phyloP scores from a whole-genome alignment of 2,329 filamentous ascomycete genomes.

The Colletotrichum abscissum region DNA sequence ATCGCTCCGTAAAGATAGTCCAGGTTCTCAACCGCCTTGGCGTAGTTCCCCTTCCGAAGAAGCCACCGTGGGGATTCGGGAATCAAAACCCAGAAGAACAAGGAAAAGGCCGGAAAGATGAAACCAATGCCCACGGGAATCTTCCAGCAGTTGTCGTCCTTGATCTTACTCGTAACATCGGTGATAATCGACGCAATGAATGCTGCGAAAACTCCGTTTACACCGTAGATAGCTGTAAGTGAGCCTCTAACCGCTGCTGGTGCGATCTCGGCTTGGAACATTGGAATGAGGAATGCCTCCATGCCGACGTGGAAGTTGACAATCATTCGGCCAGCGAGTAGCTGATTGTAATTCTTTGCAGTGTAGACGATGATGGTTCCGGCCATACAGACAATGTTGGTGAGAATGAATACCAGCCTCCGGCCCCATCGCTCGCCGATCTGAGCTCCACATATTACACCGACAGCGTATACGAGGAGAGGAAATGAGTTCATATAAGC shows the following conservation, averaged over 20 bases:
- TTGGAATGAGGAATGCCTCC: conserved; percentile 37
- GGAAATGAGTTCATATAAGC: conserved; percentile 40
- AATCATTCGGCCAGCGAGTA: conserved; percentile 37
- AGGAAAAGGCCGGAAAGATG: conserved; percentile 31
- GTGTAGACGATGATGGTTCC: conserved; percentile 33
- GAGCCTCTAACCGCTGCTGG: conserved; percentile 37
- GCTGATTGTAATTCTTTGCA: conserved; percentile 28
- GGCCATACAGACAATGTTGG: conserved; percentile 36
- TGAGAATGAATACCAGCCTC: conserved; percentile 32
- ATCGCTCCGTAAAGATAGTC: conserved; percentile 35
- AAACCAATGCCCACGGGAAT: conserved; percentile 37
- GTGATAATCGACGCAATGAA: conserved; percentile 38
- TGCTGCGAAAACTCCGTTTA: conserved; percentile 38
- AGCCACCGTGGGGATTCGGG: conserved; percentile 45
- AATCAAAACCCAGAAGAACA: conserved; percentile 35
- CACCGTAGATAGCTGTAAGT: conserved; percentile 36
- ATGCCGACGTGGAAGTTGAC: conserved; percentile 38
- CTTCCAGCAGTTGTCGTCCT: conserved; percentile 36
- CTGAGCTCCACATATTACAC: conserved; percentile 32
- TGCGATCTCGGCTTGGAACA: conserved; percentile 40
- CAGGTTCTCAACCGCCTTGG: conserved; percentile 32
- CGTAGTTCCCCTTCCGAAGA: conserved; percentile 36
- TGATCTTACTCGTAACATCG: conserved; percentile 37
- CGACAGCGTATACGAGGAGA: conserved; percentile 36
- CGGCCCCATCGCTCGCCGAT: conserved; percentile 38